Evolutionary conservation across 257 asterid genomes (phyloP).

Genomic region (Salvia splendens): DNA sequence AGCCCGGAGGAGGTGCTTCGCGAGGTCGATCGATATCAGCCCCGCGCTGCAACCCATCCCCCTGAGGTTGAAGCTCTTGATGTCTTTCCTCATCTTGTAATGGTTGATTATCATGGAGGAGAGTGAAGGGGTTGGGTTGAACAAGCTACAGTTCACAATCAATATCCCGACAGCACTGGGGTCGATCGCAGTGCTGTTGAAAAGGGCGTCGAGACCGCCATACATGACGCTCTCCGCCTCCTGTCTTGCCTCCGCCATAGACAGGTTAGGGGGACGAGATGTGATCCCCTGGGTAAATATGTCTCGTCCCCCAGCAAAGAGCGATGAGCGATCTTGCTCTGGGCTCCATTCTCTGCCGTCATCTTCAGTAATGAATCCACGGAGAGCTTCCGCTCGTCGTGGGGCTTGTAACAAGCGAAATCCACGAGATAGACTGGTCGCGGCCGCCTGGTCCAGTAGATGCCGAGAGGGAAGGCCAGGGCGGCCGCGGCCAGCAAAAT

Average conservation of each 20-base stretch:
- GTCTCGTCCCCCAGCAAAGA: conserved; percentile 64
- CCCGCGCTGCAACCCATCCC: conserved; percentile 77
- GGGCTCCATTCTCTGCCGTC: conserved; percentile 44
- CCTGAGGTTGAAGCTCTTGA: conserved; percentile 56
- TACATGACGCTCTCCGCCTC: conserved; percentile 61
- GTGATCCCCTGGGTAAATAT: conserved; percentile 47
- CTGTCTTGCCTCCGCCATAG: conserved; percentile 47
- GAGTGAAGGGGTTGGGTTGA: conserved; percentile 64
- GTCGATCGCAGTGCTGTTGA: conserved; percentile 38
- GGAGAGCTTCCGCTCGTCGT: conserved; percentile 43
- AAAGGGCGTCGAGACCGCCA: conserved; percentile 51
- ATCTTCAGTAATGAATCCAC: conserved; percentile 45
- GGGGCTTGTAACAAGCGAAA: conserved; percentile 61
- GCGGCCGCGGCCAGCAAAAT: conserved; percentile 34
- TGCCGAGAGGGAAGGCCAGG: conserved; percentile 41
- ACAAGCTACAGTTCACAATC: conserved; percentile 57
- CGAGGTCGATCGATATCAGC: conserved; percentile 54
- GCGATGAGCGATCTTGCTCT: conserved; percentile 46
- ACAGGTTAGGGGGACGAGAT: conserved; percentile 44
- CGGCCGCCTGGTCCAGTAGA: conserved; percentile 58
- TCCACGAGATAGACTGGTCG: conserved; percentile 47
- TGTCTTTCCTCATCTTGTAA: conserved; percentile 54
- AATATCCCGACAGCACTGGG: conserved; percentile 49
- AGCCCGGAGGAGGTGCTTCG: conserved; percentile 51
- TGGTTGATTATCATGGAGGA: conserved; percentile 66